A percentile compares a stretch with the other conserved stretches of the same genome.
These are phyloP conservation scores for Pontederia crassipes DNA, from an alignment of 176 grass and related monocot species.

Conservation along the genomic window DNA sequence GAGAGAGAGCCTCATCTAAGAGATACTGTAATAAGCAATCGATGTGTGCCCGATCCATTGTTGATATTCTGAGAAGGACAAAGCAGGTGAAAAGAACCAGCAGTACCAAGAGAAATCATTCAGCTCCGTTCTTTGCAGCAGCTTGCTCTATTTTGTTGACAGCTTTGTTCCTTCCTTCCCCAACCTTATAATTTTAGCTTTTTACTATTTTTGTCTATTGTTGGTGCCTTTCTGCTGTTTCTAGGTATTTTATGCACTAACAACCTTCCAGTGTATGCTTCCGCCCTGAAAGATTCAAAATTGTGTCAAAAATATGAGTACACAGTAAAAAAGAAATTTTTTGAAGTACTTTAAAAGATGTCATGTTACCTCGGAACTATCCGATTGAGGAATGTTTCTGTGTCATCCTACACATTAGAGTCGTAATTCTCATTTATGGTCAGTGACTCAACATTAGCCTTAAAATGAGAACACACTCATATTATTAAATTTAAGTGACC, in stretches of 20 bases:
- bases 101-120: too few species aligned
- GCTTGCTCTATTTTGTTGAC: too few species aligned
- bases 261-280: slow-evolving; percentile 91
- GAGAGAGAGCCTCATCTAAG: too few species aligned
- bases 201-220: too few species aligned
- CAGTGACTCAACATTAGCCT: slow-evolving; percentile 46
- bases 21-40: too few species aligned
- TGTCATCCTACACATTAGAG: slow-evolving; percentile 78
- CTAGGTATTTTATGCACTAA: not conserved
- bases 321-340: not conserved
- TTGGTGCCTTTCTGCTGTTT: too few species aligned
- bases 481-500: not conserved
- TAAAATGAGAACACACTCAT: slow-evolving; percentile 2
- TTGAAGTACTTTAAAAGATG: not conserved
- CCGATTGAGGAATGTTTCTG: slow-evolving; percentile 85
- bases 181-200: too few species aligned
- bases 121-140: too few species aligned
- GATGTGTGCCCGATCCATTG: too few species aligned
- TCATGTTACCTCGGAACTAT: slow-evolving; percentile 81
- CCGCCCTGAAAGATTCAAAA: slow-evolving; percentile 47
- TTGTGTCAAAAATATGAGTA: not conserved
- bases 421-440: slow-evolving; percentile 99
- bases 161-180: too few species aligned
- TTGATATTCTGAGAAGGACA: too few species aligned
- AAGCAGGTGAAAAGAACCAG: too few species aligned